Base-by-base conservation (phyloP, 352 stramenopile species). In the Globisporangium uncinulatum region DNA sequence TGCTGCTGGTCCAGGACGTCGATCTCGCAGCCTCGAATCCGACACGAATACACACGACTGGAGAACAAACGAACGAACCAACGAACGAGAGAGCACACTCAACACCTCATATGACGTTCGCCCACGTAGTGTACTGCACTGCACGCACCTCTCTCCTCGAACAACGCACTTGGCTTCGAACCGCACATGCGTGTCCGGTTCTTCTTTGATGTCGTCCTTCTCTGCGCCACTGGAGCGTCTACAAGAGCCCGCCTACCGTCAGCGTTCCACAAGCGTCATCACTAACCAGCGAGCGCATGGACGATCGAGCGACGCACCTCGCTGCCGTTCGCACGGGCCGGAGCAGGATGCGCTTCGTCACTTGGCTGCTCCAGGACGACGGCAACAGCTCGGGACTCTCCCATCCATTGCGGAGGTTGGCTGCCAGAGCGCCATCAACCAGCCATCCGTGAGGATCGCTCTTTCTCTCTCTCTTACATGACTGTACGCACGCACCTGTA, bases 311-410 rank as follows among this genome's bases (percentile, higher is more conserved):
- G 19, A 31, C 43, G n/a, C 43, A 48, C 43, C 43, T 48, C 8
- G 43, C 6, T 48, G 43, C n/a, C 9, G n/a, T 2, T n/a, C 17
- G 34, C 15, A 45, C 41, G 15, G 56, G 20, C 3, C 73, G 76
- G 31, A 90, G 59, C 45, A 83, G 51, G 34, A 90, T 83, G n/a
- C 78, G 61, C 58, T 83, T 88, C 17, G 67, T 71, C 11, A 90
- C 80, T 63, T 88, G 78, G 11, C 58, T 76, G 13, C 67, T 79
- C 80, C 80, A 90, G 8, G 74, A 85, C 24, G 76, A 76, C 20
- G 77, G 80, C 60, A 90, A 62, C 44, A 66, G 83, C 54, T 90
- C 79, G 11, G 65, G 37, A 44, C 68, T 58, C 3, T 88, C 79
- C 76, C 76, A 87, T 4, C 54, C 43, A 20, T 56, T 61, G 44